These are phyloP conservation scores for Kodamaea alishanica DNA, from an alignment of 1,139 yeast genomes.

Conservation along the genomic window DNA sequence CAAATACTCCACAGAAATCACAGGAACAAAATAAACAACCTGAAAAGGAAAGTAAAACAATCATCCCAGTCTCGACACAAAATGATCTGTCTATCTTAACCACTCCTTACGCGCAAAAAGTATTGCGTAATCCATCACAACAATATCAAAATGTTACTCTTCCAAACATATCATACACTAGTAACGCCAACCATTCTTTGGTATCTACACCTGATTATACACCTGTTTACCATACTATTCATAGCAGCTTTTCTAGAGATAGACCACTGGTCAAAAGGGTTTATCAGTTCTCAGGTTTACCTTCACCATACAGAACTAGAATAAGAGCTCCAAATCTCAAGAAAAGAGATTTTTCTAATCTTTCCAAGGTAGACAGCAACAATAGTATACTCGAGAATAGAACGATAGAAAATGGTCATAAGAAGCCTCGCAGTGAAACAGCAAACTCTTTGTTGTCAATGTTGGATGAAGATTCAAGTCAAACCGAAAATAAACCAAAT, in stretches of 20 bases:
- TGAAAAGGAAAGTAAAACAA: neutral
- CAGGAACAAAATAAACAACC: neutral
- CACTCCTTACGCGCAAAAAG: slow-evolving; percentile 23
- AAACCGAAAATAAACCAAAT: slow-evolving; percentile 15
- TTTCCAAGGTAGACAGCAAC: slow-evolving; percentile 2
- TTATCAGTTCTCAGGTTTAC: slow-evolving; percentile 60
- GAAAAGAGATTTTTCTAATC: slow-evolving; percentile 1
- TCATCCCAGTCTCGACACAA: neutral
- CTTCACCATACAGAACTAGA: slow-evolving; percentile 62
- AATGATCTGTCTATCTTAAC: slow-evolving; percentile 9
- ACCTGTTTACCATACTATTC: slow-evolving; percentile 34
- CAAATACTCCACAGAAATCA: slow-evolving; percentile 12
- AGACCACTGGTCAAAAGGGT: slow-evolving; percentile 45
- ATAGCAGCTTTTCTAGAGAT: slow-evolving; percentile 23
- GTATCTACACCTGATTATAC: slow-evolving; percentile 40
- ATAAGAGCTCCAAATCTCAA: slow-evolving; percentile 29
- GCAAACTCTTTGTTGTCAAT: slow-evolving; percentile 65
- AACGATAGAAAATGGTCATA: neutral
- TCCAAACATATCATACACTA: slow-evolving; percentile 1
- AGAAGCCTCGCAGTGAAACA: slow-evolving; percentile 50
- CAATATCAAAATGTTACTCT: slow-evolving; percentile 3
- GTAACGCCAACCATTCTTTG: slow-evolving; percentile 10
- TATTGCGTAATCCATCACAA: slow-evolving; percentile 11
- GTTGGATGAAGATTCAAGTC: slow-evolving; percentile 33
- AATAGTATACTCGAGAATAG: too few species aligned